A percentile compares a stretch with the other conserved stretches of the same genome.
Conservation (phyloP, 139 green algal genomes). For the Chlamydomonas incerta region DNA sequence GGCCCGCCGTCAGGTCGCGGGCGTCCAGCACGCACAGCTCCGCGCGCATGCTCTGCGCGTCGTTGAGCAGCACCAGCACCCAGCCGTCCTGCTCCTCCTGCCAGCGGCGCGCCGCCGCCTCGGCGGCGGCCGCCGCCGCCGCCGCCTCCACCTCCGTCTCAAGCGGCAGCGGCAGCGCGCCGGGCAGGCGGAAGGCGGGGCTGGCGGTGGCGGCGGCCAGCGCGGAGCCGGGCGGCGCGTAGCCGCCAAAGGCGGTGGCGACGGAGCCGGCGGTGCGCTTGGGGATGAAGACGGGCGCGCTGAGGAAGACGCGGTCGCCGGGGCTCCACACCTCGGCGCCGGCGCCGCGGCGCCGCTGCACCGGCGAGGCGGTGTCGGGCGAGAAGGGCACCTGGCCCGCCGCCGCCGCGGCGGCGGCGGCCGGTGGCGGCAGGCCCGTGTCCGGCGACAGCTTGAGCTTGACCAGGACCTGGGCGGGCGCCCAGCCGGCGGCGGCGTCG, state of each 20-base stretch:
- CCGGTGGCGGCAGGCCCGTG: not conserved
- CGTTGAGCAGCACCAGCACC: constrained; percentile 22
- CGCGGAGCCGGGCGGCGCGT: not conserved
- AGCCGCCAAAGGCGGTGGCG: no score
- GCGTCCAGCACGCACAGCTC: constrained; percentile 44
- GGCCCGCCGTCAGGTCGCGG: not conserved
- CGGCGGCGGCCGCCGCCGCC: not conserved
- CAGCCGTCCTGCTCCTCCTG: constrained; percentile 32
- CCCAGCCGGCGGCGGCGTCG: constrained; percentile 16
- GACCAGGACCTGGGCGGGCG: constrained; percentile 3
- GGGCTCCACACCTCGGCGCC: constrained; percentile 28
- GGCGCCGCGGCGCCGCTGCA: not conserved
- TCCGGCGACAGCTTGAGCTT: not conserved
- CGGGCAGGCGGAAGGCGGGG: not conserved
- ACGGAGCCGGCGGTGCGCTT: not conserved
- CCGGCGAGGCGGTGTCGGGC: no score
- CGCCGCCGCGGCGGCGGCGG: no score
- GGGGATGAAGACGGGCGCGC: constrained; percentile 30
- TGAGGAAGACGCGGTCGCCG: constrained; percentile 34
- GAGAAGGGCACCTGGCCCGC: not conserved
- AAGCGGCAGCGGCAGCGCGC: not conserved
- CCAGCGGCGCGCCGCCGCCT: no score
- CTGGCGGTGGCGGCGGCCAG: not conserved
- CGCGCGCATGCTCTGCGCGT: constrained; percentile 5
- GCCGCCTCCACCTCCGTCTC: not conserved